Conservation (phyloP, 208 protist species). For the Naegleria fowleri region DNA sequence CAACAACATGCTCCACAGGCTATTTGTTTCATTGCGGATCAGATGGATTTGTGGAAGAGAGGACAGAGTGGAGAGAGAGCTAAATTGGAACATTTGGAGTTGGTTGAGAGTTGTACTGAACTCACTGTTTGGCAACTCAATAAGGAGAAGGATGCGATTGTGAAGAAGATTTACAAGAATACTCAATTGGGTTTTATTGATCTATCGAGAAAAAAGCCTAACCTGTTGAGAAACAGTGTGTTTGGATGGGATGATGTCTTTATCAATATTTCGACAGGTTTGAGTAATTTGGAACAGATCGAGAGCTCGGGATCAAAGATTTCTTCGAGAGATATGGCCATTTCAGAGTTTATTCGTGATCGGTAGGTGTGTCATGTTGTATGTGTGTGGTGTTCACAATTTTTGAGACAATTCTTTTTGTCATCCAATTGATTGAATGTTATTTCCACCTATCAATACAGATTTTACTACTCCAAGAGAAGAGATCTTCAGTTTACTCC, state of each 20-base stretch:
- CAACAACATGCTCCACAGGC: not conserved
- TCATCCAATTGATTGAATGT: too few species aligned
- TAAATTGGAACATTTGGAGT: not conserved
- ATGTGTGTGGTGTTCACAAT: too few species aligned
- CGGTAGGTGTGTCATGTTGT: not conserved
- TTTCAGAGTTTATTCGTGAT: constrained; percentile 11
- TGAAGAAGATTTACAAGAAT: not conserved
- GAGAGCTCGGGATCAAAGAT: not conserved
- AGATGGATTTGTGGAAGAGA: not conserved
- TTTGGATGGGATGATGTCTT: constrained; percentile 25
- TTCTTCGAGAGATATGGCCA: not conserved
- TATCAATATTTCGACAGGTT: not conserved
- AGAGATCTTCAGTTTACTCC: constrained; percentile 5
- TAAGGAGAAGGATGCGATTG: not conserved
- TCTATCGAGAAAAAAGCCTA: not conserved
- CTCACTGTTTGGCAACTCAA: not conserved
- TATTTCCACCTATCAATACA: not conserved
- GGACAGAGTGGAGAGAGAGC: not conserved
- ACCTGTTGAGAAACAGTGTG: not conserved
- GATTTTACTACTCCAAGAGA: not conserved
- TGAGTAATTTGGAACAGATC: not conserved
- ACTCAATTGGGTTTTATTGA: not conserved
- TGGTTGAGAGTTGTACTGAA: not conserved
- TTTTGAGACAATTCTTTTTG: too few species aligned
- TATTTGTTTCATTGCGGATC: not conserved